These are phyloP conservation scores for Penicillium canescens DNA, from an alignment of 495 filamentous ascomycete genomes.

Conservation along the genomic window DNA sequence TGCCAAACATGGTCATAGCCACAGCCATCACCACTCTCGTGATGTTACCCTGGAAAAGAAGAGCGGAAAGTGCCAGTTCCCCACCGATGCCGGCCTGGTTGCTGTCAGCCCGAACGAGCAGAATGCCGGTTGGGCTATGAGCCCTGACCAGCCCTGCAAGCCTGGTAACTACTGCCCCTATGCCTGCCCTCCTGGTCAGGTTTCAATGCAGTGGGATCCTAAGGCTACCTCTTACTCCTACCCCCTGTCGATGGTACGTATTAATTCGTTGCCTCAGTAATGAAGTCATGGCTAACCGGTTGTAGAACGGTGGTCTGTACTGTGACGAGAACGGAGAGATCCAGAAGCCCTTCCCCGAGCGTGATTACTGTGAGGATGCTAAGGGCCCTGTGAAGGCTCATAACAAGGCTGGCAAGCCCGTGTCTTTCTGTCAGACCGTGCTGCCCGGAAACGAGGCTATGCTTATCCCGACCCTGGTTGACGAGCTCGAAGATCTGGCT, in stretches of 20 bases:
- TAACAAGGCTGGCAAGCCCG: slow-evolving; percentile 61
- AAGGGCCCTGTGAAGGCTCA: slow-evolving; percentile 62
- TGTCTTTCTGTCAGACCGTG: slow-evolving; percentile 83
- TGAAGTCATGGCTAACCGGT: slow-evolving; percentile 20
- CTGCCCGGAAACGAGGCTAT: slow-evolving; percentile 86
- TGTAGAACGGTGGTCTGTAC: slow-evolving; percentile 73
- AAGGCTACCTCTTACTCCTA: slow-evolving; percentile 65
- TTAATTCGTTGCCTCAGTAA: not conserved
- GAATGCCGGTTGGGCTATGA: slow-evolving; percentile 85
- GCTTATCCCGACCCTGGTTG: slow-evolving; percentile 75
- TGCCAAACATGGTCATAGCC: slow-evolving; percentile 35
- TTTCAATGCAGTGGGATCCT: slow-evolving; percentile 81
- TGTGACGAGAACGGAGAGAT: slow-evolving; percentile 68
- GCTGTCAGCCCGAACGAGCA: slow-evolving; percentile 59
- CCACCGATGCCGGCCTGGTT: slow-evolving; percentile 66
- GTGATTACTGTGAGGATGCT: slow-evolving; percentile 71
- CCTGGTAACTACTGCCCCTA: slow-evolving; percentile 75
- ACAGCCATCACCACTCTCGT: slow-evolving; percentile 29
- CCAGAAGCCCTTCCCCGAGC: slow-evolving; percentile 68
- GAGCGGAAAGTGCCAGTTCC: slow-evolving; percentile 63
- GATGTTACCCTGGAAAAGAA: slow-evolving; percentile 35
- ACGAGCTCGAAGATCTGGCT: slow-evolving; percentile 55
- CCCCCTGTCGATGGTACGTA: slow-evolving; percentile 72
- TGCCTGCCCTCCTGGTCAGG: slow-evolving; percentile 73
- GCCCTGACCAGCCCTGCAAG: slow-evolving; percentile 69